Base-by-base conservation (phyloP, 2,329 filamentous ascomycete species). In the Madurella mycetomatis region DNA sequence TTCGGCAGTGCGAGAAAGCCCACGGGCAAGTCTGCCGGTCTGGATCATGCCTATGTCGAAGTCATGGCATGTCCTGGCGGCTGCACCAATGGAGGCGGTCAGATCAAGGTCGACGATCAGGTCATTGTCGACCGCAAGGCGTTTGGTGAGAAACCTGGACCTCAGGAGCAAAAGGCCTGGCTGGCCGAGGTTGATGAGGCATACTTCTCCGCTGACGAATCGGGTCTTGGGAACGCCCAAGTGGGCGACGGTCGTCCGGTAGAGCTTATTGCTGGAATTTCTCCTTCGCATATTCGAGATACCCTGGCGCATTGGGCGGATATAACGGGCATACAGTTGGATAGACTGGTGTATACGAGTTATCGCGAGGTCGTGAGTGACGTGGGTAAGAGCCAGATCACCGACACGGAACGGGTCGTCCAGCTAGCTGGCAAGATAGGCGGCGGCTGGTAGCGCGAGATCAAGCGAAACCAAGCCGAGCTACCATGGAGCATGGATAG, bases 41-140 rank as follows among this genome's bases (percentile, higher is more conserved):
- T 81, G 7, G 90, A 96, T 37, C 92, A 92, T 69, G 81, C 87
- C n/a, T 97, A 95, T 71, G 88, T 97, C 30, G 94, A 99, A 72
- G 94, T 99, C 55, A 99, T 99, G 94, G 94, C 94, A 13, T 99
- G 94, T 70, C 94, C 94, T 0, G 94, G 94, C n/a, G 94, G 94
- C 2, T 99, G 94, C 73, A 99, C 94, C 51, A 99, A 99, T 65
- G 94, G 94, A 1, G 94, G 94, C 39, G 94, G 94, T 1, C 94
- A 99, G 74, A 86, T 99, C 68, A 96, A 96, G 67, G 83, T 90
- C 25, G 88, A 90, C 50, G 94, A 97, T 68, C 83, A 88, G 7
- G 73, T 83, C 12, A 72, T 86, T 9, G 65, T 76, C 41, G 77
- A 78, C 57, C 76, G 76, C 46, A 77, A 73, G 58, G 72, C 74